A percentile compares a stretch with the other conserved stretches of the same genome.
Conservation (phyloP, 169 alveolate species). For the Plasmodium cynomolgi region DNA sequence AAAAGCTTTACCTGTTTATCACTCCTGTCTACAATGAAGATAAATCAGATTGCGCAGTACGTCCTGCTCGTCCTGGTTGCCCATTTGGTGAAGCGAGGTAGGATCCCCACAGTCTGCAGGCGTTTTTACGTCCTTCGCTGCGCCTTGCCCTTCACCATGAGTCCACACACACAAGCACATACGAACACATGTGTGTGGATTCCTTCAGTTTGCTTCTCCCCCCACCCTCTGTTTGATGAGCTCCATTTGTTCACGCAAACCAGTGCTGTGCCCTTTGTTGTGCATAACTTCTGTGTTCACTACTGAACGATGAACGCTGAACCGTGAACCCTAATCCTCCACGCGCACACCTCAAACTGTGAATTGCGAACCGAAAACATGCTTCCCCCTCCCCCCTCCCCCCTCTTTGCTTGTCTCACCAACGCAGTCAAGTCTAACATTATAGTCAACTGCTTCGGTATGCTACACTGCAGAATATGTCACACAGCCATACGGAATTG, state of each 20-base stretch:
- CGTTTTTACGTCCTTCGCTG: background rate
- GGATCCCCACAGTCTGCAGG: background rate
- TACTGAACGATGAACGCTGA: too few relatives aligned
- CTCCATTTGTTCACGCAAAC: too few relatives aligned
- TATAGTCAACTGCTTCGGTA: constrained; percentile 35
- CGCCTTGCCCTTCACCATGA: background rate
- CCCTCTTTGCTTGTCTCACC: background rate
- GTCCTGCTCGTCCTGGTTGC: background rate
- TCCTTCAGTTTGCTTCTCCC: too few relatives aligned
- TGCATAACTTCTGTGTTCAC: too few relatives aligned
- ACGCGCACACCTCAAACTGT: background rate
- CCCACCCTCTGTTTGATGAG: too few relatives aligned
- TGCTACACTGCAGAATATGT: constrained; percentile 37
- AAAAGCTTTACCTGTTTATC: background rate
- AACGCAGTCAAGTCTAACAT: constrained; percentile 30
- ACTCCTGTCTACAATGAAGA: constrained; percentile 1
- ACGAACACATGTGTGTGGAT: too few relatives aligned
- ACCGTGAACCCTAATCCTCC: too few relatives aligned
- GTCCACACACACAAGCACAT: background rate
- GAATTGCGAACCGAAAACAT: background rate
- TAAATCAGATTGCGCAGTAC: background rate
- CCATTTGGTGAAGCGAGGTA: constrained; percentile 15
- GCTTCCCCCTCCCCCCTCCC: background rate
- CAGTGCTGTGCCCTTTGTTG: too few relatives aligned
- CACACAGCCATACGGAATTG: constrained; percentile 40